Base-by-base conservation (phyloP, 441 rosid genomes). In the Dalechampia spathulata region DNA sequence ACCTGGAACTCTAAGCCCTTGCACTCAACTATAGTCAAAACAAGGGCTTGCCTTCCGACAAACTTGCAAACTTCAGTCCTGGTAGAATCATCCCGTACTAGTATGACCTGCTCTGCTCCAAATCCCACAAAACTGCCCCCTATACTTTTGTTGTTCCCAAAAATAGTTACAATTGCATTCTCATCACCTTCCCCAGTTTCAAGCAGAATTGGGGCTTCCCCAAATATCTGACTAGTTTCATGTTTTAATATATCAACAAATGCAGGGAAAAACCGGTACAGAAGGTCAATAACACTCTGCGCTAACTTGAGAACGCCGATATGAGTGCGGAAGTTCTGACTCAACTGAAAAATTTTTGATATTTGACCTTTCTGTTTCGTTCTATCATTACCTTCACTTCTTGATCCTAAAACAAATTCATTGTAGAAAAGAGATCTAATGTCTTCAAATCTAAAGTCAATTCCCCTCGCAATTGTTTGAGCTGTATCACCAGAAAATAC, bases 1-100 rank as follows among this genome's bases (percentile, higher is more conserved):
- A 77, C 90, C 85, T 78, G 83, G 68, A 83, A 83, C 57, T 83
- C 83, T 38, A 81, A 63, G 49, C 82, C 85, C 65, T 77, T 77
- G 72, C 85, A 75, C 58, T 83, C 90, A 34, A 68, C 49, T 26
- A 75, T 58, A 2, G 87, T 84, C 60, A 79, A 54, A 28, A 81
- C 76, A 43, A 75, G 83, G n/a, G 85, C 87, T 50, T 79, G 72
- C 45, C 65, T 74, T 49, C 87, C 76, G 6, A 77, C 75, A 65
- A 21, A 51, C 21, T 57, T 52, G 17, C 38, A 57, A 38, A 81
- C 65, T 60, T 74, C 83, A 28, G 62, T 58, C 27, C 62, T 72
- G 6, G 76, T 74, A 59, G 7, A 1, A 37, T 77, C 80, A 61
- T 81, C 80, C 7, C 80, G 63, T 0, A 81, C 85, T 49, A 81